Evolutionary conservation across 176 grass and related monocot species (phyloP), one percentile per base, ranked within the genome.

Genomic region (Saccharum officinarum): DNA sequence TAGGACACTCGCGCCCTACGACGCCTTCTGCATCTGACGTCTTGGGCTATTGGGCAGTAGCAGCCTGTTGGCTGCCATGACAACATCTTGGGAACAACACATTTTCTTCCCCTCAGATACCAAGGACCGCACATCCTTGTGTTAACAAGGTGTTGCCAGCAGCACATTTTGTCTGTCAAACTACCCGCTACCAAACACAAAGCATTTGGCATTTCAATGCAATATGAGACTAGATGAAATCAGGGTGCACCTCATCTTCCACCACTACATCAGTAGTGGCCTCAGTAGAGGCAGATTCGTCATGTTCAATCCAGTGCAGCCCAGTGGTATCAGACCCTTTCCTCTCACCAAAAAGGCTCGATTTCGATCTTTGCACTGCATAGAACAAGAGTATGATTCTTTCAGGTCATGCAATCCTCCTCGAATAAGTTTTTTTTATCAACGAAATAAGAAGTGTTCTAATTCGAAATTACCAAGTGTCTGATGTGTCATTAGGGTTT

Each of bases 201-300:
- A 15, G 62, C 59, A 57, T 22, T 57, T 28, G 25, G 0, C 61
- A 30, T 64, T 64, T 22, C 50, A 38, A 57, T 60, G 67, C 45
- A 78, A 86, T 39, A 90, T 4, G 5, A 69, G 69, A 71, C 71
- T 41, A 86, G 18, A 74, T 69, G 71, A 97, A 97, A 87, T 97
- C 94, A n/a, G 94, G 89, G 82, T 97, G 91, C 67, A 94, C 91
- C 70, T 97, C 94, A 41, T 97, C 91, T 69, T 92, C 89, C 25
- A 94, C 94, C 40, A 71, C 30, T 28, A 80, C 74, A 11, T 92
- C 87, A 23, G 63, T 63, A 62, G 69, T 45, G 75, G 50, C 34
- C 30, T 92, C 85, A 16, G 73, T 77, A 71, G 55, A 31, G 78
- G n/a, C 49, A 71, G 20, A 50, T 72, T 75, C 73, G 57, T 68